Percentiles rank a stretch among this genome's conserved stretches.
phyloP scores from a whole-genome alignment of 192 early-diverging fungal species.

The Jimgerdemannia flammicorona region DNA sequence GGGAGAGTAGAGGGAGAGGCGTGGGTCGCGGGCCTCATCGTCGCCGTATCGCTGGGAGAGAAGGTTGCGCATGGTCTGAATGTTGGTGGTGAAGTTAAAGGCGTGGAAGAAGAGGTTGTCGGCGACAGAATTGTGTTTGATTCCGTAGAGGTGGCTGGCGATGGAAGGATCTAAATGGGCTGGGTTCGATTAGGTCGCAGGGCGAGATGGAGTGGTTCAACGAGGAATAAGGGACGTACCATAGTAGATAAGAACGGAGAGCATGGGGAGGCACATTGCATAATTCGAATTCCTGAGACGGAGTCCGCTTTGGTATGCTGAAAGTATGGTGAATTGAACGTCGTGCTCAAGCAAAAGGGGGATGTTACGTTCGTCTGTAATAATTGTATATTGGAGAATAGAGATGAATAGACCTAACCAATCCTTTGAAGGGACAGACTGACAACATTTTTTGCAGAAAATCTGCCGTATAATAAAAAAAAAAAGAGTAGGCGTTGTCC shows the following conservation, averaged over 20 bases:
- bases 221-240: conserved; percentile 7
- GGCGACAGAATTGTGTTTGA: background rate
- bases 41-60: background rate
- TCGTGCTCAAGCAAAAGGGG: conserved; percentile 22
- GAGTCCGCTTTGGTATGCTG: conserved; percentile 22
- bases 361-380: conserved; percentile 29
- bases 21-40: background rate
- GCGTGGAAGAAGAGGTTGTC: background rate
- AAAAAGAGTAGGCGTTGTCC: conserved; percentile 1
- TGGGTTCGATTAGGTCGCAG: background rate
- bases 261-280: conserved; percentile 26
- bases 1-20: conserved; percentile 10
- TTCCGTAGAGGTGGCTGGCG: background rate
- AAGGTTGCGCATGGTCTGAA: background rate
- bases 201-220: too few relatives aligned
- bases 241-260: conserved; percentile 30
- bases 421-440: too few relatives aligned
- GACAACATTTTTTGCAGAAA: too few relatives aligned
- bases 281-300: conserved; percentile 16
- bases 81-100: background rate
- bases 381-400: background rate
- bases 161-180: background rate
- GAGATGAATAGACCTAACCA: background rate
- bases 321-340: conserved; percentile 22
- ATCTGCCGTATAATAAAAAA: background rate